A percentile compares a stretch with the other conserved stretches of the same genome.
These are phyloP conservation scores for Parachlorella kessleri DNA, from an alignment of 139 green algal genomes.

Conservation along the genomic window DNA sequence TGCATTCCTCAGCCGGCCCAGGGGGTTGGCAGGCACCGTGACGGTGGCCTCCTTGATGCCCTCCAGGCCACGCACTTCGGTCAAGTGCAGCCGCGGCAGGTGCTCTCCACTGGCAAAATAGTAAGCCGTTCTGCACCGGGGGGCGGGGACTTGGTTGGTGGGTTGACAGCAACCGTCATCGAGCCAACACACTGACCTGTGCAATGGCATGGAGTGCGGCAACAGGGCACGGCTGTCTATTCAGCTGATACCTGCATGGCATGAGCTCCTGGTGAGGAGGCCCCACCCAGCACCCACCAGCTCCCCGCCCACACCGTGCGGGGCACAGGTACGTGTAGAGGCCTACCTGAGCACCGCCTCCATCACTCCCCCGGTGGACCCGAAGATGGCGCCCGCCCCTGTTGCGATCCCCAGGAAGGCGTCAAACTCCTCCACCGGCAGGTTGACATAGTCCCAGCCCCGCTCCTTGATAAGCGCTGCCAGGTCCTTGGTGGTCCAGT, in stretches of 20 bases:
- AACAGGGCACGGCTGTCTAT: no score
- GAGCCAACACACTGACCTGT: no score
- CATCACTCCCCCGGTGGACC: conserved; percentile 77
- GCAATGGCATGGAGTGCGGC: no score
- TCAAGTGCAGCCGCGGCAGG: conserved; percentile 34
- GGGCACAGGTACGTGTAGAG: no score
- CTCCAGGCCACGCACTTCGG: conserved; percentile 64
- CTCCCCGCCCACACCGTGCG: no score
- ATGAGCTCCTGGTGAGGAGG: no score
- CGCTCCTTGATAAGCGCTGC: conserved; percentile 50
- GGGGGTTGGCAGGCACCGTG: conserved; percentile 35
- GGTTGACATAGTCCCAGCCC: conserved; percentile 51
- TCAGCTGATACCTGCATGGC: neutral
- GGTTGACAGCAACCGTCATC: no score
- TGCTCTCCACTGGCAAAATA: conserved; percentile 42
- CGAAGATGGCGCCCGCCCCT: conserved; percentile 62
- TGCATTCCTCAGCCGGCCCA: conserved; percentile 30
- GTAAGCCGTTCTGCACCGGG: conserved; percentile 52
- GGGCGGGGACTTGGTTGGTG: no score
- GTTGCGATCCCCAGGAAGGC: conserved; percentile 51
- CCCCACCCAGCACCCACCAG: no score
- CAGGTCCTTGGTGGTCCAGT: conserved; percentile 42
- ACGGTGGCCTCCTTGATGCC: conserved; percentile 63
- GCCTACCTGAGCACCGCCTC: conserved; percentile 67
- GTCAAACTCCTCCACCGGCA: conserved; percentile 66